A percentile compares a stretch with the other conserved stretches of the same genome.
Conservation (phyloP, 2,329 filamentous ascomycete genomes). For the Aspergillus uvarum region DNA sequence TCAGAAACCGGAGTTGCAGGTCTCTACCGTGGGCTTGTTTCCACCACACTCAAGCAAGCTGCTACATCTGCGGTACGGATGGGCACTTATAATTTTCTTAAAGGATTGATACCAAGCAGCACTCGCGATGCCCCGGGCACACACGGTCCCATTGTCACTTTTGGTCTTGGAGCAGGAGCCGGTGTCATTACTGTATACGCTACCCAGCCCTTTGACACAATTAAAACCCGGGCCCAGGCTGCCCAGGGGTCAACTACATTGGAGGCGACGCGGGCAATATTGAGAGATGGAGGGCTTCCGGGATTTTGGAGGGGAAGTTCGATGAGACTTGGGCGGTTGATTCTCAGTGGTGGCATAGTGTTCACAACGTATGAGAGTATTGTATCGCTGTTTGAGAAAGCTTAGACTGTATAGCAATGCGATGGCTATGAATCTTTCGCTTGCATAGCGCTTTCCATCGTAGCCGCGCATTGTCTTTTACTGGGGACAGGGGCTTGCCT, state of each 20-base stretch:
- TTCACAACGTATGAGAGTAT: slow-evolving; percentile 60
- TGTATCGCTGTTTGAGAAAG: too few species aligned
- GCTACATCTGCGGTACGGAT: slow-evolving; percentile 62
- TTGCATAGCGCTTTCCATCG: too few species aligned
- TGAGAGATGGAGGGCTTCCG: slow-evolving; percentile 57
- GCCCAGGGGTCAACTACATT: slow-evolving; percentile 57
- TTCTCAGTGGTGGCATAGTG: slow-evolving; percentile 66
- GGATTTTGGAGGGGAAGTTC: slow-evolving; percentile 68
- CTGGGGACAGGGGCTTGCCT: too few species aligned
- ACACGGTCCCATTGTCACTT: slow-evolving; percentile 56
- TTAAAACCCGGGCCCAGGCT: slow-evolving; percentile 62
- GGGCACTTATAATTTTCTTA: slow-evolving; percentile 63
- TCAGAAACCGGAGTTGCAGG: slow-evolving; percentile 55
- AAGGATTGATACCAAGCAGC: slow-evolving; percentile 47
- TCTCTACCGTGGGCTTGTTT: slow-evolving; percentile 59
- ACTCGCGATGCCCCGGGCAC: slow-evolving; percentile 49
- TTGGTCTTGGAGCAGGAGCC: slow-evolving; percentile 61
- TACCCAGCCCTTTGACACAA: slow-evolving; percentile 28
- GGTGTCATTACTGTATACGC: slow-evolving; percentile 53
- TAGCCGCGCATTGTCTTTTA: too few species aligned
- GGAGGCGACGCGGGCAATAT: slow-evolving; percentile 57
- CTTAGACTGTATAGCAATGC: too few species aligned
- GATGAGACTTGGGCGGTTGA: slow-evolving; percentile 64
- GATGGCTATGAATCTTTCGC: too few species aligned
- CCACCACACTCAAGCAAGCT: slow-evolving; percentile 63